Evolutionary conservation across 176 grass and related monocot genomes (phyloP), one percentile per base, ranked within the genome.

Genomic region (Elaeis guineensis): DNA sequence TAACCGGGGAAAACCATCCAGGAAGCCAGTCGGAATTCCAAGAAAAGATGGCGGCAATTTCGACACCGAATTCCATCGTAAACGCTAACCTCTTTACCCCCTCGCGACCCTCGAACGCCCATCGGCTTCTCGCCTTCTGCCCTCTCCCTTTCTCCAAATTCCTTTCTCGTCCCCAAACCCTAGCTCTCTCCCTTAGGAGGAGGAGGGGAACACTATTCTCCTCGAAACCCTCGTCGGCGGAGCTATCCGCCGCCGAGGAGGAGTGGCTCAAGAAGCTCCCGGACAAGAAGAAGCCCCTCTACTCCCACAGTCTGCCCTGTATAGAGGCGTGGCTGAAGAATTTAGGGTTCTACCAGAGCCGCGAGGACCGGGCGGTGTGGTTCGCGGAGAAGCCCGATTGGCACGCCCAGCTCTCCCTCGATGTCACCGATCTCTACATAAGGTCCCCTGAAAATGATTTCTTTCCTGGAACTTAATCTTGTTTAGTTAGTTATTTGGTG

Each of bases 261-360:
- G 78, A 77, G 57, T 86, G 93, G 84, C 82, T 98, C 69, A 76
- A 85, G 75, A 83, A 81, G 76, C 79, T 92, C 57, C 93, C 81
- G 51, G 84, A 92, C 52, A 98, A 98, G 78, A 86, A 92, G 79
- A 83, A 92, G 60, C 79, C 87, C 16, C 79, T 98, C 57, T 92
- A 89, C 69, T 83, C 87, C 25, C 92, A 97, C 76, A 97, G 93
- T 66, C 79, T 91, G 55, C 84, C 87, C 23, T 89, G 84, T 66
- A 97, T 91, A 66, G 87, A 91, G 66, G 84, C 84, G 49, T 97
- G 87, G 93, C 72, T 97, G 50, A 72, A 71, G 64, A 85, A 77
- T 48, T 55, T 91, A 39, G 87, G 87, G 18, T 98, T 98, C 82
- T 24, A 65, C 19, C 87, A 80, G 81, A 68, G 81, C 70, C 75